phyloP scores from a whole-genome alignment of 148 eudicot species.

The Amaranthus hypochondriacus region DNA sequence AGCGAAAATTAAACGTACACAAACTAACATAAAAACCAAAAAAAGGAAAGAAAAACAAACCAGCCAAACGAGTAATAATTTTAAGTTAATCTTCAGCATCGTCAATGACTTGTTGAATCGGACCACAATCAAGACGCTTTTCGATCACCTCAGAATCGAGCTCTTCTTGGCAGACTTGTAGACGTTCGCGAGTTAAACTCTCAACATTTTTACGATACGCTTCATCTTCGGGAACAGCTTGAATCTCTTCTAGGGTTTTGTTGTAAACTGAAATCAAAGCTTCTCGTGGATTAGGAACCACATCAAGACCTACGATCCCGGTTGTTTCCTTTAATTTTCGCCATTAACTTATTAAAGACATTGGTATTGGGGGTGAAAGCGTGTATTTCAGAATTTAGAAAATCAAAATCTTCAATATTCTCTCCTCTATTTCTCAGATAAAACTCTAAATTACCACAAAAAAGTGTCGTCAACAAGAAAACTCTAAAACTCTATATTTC shows the following conservation, averaged over 20 bases:
- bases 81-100: constrained; percentile 81
- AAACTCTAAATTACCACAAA: too few relatives aligned
- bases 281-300: constrained; percentile 79
- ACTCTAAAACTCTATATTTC: too few relatives aligned
- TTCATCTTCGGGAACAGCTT: constrained; percentile 80
- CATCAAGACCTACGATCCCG: constrained; percentile 86
- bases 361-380: too few relatives aligned
- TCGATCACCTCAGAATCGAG: constrained; percentile 72
- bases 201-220: constrained; percentile 89
- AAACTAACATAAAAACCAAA: too few relatives aligned
- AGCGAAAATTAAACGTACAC: background rate
- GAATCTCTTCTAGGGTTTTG: constrained; percentile 83
- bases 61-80: constrained; percentile 66
- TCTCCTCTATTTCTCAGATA: too few relatives aligned
- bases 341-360: constrained; percentile 33
- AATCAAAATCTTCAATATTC: too few relatives aligned
- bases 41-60: constrained; percentile 27
- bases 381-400: too few relatives aligned
- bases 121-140: constrained; percentile 73
- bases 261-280: constrained; percentile 66
- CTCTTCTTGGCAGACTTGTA: constrained; percentile 72
- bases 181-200: constrained; percentile 81
- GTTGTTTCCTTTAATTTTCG: constrained; percentile 83
- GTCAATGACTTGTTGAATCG: constrained; percentile 85
- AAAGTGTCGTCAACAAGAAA: too few relatives aligned